These are phyloP conservation scores for Murraya koenigii DNA, from an alignment of 345 rosid genomes.

Conservation along the genomic window DNA sequence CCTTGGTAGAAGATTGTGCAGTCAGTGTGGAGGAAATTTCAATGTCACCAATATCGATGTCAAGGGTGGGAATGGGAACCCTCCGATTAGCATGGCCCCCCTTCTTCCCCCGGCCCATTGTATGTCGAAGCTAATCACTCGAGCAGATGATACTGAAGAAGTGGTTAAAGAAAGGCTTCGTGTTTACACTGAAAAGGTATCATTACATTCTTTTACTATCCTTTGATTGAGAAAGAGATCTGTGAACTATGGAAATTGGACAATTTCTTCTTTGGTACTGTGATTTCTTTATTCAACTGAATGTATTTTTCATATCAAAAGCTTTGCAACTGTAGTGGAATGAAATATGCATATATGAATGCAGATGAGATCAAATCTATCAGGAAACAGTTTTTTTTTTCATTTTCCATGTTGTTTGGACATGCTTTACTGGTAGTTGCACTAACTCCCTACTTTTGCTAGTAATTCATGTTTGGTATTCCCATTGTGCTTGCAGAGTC, in stretches of 20 bases:
- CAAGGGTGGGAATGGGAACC: conserved; percentile 72
- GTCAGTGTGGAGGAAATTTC: conserved; percentile 75
- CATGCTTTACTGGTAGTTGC: background rate
- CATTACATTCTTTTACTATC: background rate
- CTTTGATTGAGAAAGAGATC: background rate
- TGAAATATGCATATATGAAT: background rate
- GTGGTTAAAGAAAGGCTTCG: conserved; percentile 86
- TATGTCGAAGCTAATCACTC: conserved; percentile 73
- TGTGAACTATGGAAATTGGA: background rate
- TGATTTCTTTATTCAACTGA: background rate
- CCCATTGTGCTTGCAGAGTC: conserved; percentile 58
- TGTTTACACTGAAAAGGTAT: conserved; percentile 72
- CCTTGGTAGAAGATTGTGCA: conserved; percentile 87
- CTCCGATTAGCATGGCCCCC: conserved; percentile 84
- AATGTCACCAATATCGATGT: conserved; percentile 71
- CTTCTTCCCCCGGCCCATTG: conserved; percentile 86
- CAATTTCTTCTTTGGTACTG: background rate
- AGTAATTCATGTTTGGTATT: background rate
- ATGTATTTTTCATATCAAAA: background rate
- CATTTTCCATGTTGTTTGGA: background rate
- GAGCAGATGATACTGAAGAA: conserved; percentile 87
- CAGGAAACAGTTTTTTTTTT: background rate
- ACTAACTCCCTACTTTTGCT: background rate
- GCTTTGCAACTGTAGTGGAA: background rate
- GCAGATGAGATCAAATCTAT: background rate